Evolutionary conservation across 805 yeast genomes (phyloP), one percentile per base, ranked within the genome.

Genomic region (Starmerella etchellsii): DNA sequence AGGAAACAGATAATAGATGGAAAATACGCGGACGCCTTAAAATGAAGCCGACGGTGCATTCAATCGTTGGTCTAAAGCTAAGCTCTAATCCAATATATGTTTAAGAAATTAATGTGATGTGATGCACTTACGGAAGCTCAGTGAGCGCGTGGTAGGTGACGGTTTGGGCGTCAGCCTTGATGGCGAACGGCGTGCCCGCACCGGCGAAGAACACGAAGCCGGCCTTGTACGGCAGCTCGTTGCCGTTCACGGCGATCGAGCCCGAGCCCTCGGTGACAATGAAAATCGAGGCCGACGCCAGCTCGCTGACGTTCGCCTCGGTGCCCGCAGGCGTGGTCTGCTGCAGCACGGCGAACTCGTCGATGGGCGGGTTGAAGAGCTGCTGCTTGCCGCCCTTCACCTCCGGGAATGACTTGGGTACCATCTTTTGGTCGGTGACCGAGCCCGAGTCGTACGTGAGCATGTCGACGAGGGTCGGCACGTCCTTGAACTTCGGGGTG

Each of bases 401-500:
- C 6, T 58, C 50, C 36, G 66, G 57, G 53, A 78, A 80, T 14
- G 64, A 48, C 48, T 65, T 61, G 23, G 81, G 73, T 35, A 73
- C 73, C 91, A 88, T 82, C 64, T 84, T 85, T 67, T 91, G 99
- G 58, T 85, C 85, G 52, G 77, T 85, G 37, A 88, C 95, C 20
- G 93, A 76, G 40, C 81, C 93, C 54, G 81, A 81, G 22, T 81
- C 70, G 60, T 88, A 91, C 3, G 95, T 87, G 60, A 91, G 74
- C 91, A 83, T 83, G 40, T 72, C 74, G 33, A 91, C 96, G 57
- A 91, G 73, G 55, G 81, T 84, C 44, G 76, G 64, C 46, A 91
- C 97, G 62, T 91, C 99, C 65, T 88, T 91, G 68, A 88, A 91
- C 63, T 91, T 91, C 47, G 99, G 98, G n/a, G 99, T 91, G 69